phyloP scores from a whole-genome alignment of 441 rosid species.

The Erodium trifolium region DNA sequence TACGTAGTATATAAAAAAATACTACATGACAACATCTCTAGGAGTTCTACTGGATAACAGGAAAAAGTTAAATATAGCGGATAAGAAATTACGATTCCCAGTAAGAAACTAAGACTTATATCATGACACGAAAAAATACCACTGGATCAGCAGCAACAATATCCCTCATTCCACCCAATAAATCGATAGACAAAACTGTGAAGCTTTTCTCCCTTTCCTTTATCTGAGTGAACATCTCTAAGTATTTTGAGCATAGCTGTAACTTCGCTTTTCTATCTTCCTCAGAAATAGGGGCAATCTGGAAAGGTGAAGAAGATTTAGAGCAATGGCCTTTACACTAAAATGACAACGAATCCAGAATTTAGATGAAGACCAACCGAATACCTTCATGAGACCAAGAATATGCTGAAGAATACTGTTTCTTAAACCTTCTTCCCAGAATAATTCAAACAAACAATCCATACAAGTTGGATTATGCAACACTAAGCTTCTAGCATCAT shows the following conservation, averaged over 20 bases:
- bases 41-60: no score
- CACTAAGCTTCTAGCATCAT: constrained; percentile 56
- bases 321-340: constrained; percentile 18
- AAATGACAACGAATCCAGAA: constrained; percentile 13
- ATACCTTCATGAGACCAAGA: constrained; percentile 91
- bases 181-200: constrained; percentile 58
- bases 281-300: constrained; percentile 48
- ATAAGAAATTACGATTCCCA: neutral
- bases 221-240: constrained; percentile 86
- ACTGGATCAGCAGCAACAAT: constrained; percentile 51
- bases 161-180: constrained; percentile 85
- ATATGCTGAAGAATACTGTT: constrained; percentile 52
- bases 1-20: constrained; percentile 5
- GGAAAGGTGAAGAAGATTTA: constrained; percentile 22
- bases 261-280: constrained; percentile 71
- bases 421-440: constrained; percentile 85
- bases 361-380: constrained; percentile 13
- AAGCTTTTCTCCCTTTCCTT: constrained; percentile 75
- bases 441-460: constrained; percentile 84
- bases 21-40: constrained; percentile 19
- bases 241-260: constrained; percentile 81
- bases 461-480: constrained; percentile 54
- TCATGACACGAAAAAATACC: constrained; percentile 37
- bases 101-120: constrained; percentile 7
- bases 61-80: neutral